Base-by-base conservation (phyloP, 78 protist genomes). In the Guillardia theta region DNA sequence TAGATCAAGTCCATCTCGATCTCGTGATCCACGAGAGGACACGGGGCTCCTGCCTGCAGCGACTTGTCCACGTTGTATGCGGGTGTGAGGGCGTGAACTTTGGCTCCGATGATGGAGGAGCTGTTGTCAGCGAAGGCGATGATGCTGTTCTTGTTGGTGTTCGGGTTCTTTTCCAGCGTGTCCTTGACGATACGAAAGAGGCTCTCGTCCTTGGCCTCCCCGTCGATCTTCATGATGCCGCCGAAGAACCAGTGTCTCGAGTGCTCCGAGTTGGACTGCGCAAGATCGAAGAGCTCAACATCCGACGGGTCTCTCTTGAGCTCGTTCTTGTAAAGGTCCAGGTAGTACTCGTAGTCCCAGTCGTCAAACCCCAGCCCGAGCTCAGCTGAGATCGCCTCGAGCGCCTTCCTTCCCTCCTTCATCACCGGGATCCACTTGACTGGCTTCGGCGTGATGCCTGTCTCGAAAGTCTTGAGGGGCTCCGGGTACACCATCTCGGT, bases 111-210 rank as follows among this genome's bases (percentile, higher is more conserved):
- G 78, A 97, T 95, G 48, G 96, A 97, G 47, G 98, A 92, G 24
- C 98, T 95, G 96, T 98, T 98, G 97, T 98, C 99, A 58, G 88
- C 70, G 94, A 96, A 98, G 64, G 99, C 99, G 24, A 94, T 94
- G 53, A 92, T 12, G 18, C 90, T 62, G 58, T 94, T 94, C 45
- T 70, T 22, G 50, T 58, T 58, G 93, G 24, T 27, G 36, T 45
- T 39, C 58, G 62, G 94, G 76, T 94, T 94, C 30, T 58, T 95
- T 62, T 95, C 92, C 18, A 94, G 45, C 39, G 98, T 94, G 48
- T 80, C 47, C 83, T 96, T 95, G 21, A 97, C 98, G 58, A 97
- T 94, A n/a, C 46, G 47, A 24, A 88, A 53, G n/a, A 53, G 46
- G 19, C 27, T 88, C 27, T 88, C 62, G 12, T 33, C 27, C 37